Evolutionary conservation across 805 yeast species (phyloP).

Genomic region (Debaryomyces castellii): DNA sequence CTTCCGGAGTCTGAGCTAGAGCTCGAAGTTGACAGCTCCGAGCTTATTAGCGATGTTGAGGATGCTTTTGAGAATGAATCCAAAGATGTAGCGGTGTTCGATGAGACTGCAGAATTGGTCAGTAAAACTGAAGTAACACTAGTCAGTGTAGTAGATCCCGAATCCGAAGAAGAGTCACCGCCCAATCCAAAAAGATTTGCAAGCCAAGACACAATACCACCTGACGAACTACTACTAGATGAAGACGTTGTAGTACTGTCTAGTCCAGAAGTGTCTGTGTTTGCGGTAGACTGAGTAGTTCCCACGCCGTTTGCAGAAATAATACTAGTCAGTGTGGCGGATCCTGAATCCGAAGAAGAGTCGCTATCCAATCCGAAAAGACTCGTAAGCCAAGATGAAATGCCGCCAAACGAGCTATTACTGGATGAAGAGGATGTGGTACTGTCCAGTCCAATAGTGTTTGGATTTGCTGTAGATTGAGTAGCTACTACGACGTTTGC

Average conservation of each 20-base stretch:
- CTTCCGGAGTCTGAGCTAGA: neutral
- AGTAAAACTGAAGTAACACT: neutral
- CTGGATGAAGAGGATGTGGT: conserved; percentile 3
- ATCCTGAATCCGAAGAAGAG: neutral
- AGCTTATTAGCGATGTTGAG: neutral
- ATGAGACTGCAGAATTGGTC: neutral
- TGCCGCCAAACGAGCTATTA: neutral
- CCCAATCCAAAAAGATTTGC: neutral
- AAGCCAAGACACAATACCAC: neutral
- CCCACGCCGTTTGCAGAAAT: neutral
- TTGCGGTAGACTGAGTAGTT: neutral
- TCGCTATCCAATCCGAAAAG: neutral
- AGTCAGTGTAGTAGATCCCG: neutral
- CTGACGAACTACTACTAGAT: neutral
- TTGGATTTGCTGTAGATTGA: neutral
- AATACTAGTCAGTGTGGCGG: neutral
- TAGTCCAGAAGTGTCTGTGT: neutral
- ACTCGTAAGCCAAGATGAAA: neutral
- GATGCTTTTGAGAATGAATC: neutral
- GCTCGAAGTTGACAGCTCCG: neutral
- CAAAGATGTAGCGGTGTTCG: neutral
- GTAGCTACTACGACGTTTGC: conserved; percentile 14
- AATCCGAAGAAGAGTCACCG: neutral
- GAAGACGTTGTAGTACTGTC: neutral
- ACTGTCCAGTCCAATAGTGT: too few relatives aligned